Evolutionary conservation across 345 rosid genomes (phyloP).

Genomic region (Melaleuca quinquenervia): DNA sequence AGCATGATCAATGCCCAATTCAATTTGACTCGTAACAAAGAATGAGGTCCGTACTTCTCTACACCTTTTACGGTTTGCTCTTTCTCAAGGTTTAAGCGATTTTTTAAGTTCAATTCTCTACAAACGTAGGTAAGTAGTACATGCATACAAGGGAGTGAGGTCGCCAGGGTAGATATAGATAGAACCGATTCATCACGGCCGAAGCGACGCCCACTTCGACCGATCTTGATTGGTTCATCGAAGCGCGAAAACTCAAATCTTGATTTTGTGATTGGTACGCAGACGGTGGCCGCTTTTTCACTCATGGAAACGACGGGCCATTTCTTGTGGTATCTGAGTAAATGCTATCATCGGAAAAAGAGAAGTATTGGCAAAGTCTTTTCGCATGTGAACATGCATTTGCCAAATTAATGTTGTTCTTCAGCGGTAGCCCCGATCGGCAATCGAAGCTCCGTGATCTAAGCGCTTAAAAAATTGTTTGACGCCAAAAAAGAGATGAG

Average conservation of each 20-base stretch:
- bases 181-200: background rate
- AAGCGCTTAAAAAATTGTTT: background rate
- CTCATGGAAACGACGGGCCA: background rate
- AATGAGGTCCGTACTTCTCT: background rate
- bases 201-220: background rate
- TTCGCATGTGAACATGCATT: background rate
- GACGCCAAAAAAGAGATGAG: background rate
- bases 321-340: background rate
- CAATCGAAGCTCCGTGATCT: background rate
- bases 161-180: background rate
- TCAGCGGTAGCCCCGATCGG: background rate
- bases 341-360: background rate
- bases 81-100: background rate
- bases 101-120: background rate
- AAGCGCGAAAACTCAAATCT: background rate
- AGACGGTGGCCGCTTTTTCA: background rate
- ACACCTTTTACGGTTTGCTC: accelerated
- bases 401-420: background rate
- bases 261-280: background rate
- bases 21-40: background rate
- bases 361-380: background rate
- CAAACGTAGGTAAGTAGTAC: background rate
- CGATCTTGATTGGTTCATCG: background rate
- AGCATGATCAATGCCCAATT: background rate
- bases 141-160: background rate